Conservation (phyloP, 2,329 filamentous ascomycete species). For the Massarina eburnea region DNA sequence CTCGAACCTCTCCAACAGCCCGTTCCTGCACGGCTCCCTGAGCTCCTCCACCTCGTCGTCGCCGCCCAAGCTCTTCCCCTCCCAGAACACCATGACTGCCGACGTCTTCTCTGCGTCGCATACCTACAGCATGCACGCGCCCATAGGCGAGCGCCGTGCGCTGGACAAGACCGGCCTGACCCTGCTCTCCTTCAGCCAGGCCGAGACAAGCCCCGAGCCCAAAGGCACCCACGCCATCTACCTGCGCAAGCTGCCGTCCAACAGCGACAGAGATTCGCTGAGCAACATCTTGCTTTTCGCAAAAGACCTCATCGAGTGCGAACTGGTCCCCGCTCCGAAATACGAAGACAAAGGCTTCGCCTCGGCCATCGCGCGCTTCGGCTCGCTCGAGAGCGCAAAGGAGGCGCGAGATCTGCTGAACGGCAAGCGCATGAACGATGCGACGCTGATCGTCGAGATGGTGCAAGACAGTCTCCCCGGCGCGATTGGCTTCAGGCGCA, state of each 20-base stretch:
- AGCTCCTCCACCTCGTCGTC: slow-evolving; percentile 45
- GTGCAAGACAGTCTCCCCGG: slow-evolving; percentile 43
- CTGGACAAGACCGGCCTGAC: slow-evolving; percentile 40
- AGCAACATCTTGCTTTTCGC: slow-evolving; percentile 67
- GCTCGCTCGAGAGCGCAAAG: slow-evolving; percentile 58
- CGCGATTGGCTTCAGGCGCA: slow-evolving; percentile 52
- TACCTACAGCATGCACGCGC: slow-evolving; percentile 42
- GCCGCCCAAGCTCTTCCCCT: slow-evolving; percentile 37
- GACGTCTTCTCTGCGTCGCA: slow-evolving; percentile 46
- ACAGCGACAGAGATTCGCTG: slow-evolving; percentile 60
- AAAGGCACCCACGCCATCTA: slow-evolving; percentile 47
- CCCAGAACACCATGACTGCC: slow-evolving; percentile 42
- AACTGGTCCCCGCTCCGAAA: slow-evolving; percentile 56
- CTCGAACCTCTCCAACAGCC: slow-evolving; percentile 43
- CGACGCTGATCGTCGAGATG: slow-evolving; percentile 61
- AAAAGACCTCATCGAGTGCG: slow-evolving; percentile 62
- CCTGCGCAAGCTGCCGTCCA: slow-evolving; percentile 62
- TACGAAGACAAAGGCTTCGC: slow-evolving; percentile 59
- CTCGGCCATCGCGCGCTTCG: slow-evolving; percentile 62
- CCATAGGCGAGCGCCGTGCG: slow-evolving; percentile 45
- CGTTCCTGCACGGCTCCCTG: slow-evolving; percentile 43
- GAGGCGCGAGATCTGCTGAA: slow-evolving; percentile 62
- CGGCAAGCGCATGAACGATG: slow-evolving; percentile 63
- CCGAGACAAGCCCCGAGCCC: slow-evolving; percentile 27
- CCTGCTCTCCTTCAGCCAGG: slow-evolving; percentile 40